Evolutionary conservation across 176 grass and related monocot species (phyloP).

Genomic region (Raddia distichophylla): DNA sequence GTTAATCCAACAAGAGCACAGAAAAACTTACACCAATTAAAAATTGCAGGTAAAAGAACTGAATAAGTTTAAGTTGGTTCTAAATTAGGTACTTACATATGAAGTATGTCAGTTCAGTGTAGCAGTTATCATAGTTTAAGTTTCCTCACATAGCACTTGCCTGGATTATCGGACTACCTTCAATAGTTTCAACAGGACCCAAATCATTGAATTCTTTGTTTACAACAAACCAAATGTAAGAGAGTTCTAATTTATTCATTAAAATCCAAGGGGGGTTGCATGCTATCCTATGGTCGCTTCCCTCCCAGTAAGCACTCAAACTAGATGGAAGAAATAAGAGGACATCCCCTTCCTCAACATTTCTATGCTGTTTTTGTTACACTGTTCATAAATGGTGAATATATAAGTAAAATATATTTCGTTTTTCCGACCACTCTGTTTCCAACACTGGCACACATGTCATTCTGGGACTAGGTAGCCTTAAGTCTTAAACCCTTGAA

Average conservation of each 20-base stretch:
- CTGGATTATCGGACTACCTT: background rate
- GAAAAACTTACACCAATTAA: background rate
- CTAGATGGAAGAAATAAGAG: background rate
- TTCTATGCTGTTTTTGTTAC: background rate
- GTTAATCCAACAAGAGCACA: slow-evolving; percentile 14
- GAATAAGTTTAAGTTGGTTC: background rate
- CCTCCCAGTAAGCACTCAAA: background rate
- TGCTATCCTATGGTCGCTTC: background rate
- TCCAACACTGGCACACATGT: background rate
- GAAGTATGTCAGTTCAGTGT: background rate
- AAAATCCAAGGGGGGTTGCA: background rate
- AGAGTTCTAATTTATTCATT: background rate
- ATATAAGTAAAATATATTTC: background rate
- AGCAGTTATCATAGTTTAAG: background rate
- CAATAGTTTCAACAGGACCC: background rate
- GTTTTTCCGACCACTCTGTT: background rate
- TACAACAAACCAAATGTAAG: background rate
- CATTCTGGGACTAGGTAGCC: background rate
- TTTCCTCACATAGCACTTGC: slow-evolving; percentile 1
- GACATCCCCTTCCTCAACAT: background rate
- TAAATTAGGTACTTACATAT: background rate
- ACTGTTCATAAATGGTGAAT: background rate
- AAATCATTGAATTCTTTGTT: background rate
- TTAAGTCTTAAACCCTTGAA: background rate
- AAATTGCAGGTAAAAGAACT: background rate